Base-by-base conservation (phyloP, 2,329 filamentous ascomycete genomes). In the Alternaria novae-zelandiae region DNA sequence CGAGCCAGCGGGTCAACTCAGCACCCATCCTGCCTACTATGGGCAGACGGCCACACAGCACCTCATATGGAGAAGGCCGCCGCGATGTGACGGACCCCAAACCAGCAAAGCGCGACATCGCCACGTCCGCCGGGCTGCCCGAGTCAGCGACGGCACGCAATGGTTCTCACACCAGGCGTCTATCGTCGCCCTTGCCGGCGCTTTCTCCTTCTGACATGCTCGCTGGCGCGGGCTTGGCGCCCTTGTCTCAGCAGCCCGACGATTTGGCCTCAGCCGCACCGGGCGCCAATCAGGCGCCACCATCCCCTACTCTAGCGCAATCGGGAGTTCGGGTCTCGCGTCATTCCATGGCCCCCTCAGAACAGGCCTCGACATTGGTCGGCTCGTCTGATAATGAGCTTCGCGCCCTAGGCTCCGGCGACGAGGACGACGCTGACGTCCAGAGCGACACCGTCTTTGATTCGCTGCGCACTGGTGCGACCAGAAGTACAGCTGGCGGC, bases 371-470 rank as follows among this genome's bases (percentile, higher is more conserved):
- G 23, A 91, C 89, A 26, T 83, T 90, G 67, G 87, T 88, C 65
- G 90, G 89, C 63, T 93, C 90, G 26, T 74, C 70, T 65, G 91
- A 94, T 70, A 86, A 87, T 73, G 90, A 93, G 63, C 83, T 83
- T 65, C 87, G 88, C 69, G 88, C 86, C 50, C 86, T 89, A 69
- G 83, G 82, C n/a, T 92, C 88, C 11, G 87, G 87, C 21, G 91
- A 93, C 61, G 91, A 93, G 59, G 90, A 93, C 71, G 91, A 93
- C 71, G 89, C 88, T n/a, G 91, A 93, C 76, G 88, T 90, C 73
- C 90, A 89, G 80, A 93, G 91, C 77, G 91, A 94, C 71, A 92
- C 89, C 17, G 85, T 91, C 59, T 94, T 89, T 78, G 92, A 94
- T 81, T 94, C 91, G 28, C 81, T 93, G 69, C 89, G 90, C 57